phyloP scores from a whole-genome alignment of 1,284 basidiomycete genomes.

The Leccinum fuscescens region DNA sequence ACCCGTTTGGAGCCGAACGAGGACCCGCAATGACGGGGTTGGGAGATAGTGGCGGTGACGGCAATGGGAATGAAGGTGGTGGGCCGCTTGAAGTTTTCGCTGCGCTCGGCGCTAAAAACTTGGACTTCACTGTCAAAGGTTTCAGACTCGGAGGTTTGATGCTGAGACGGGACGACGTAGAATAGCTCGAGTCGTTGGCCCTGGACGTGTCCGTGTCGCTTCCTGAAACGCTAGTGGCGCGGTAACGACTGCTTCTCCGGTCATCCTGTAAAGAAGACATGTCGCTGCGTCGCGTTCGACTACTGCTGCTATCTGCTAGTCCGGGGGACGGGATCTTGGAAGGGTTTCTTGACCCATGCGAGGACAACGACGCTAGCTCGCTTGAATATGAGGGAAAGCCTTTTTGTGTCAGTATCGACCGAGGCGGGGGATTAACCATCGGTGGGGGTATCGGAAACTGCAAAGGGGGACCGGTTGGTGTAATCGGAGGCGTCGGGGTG shows the following conservation, averaged over 20 bases:
- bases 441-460: constrained; percentile 36
- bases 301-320: constrained; percentile 15
- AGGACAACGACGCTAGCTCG: constrained; percentile 27
- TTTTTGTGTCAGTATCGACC: constrained; percentile 16
- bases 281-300: constrained; percentile 6
- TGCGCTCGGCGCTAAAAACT: constrained; percentile 8
- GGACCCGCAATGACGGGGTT: constrained; percentile 1
- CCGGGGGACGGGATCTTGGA: constrained; percentile 14
- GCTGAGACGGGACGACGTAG: constrained; percentile 12
- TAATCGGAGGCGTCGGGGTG: constrained; percentile 25
- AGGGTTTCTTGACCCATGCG: constrained; percentile 21
- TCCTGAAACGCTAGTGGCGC: constrained; percentile 27
- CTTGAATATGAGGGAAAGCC: constrained; percentile 11
- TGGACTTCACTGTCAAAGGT: constrained; percentile 20
- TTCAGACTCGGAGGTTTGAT: constrained; percentile 10
- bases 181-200: constrained; percentile 18
- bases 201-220: constrained; percentile 33
- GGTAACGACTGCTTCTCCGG: constrained; percentile 14
- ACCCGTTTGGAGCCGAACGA: constrained; percentile 17
- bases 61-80: constrained; percentile 31
- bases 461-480: constrained; percentile 29
- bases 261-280: constrained; percentile 26
- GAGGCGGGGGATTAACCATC: constrained; percentile 11
- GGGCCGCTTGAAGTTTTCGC: constrained; percentile 16
- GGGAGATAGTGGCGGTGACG: constrained; percentile 25